Percentiles rank a stretch among this genome's conserved stretches.
Evolutionary conservation across 352 stramenopile genomes (phyloP).

Genomic region (Plasmopara viticola): DNA sequence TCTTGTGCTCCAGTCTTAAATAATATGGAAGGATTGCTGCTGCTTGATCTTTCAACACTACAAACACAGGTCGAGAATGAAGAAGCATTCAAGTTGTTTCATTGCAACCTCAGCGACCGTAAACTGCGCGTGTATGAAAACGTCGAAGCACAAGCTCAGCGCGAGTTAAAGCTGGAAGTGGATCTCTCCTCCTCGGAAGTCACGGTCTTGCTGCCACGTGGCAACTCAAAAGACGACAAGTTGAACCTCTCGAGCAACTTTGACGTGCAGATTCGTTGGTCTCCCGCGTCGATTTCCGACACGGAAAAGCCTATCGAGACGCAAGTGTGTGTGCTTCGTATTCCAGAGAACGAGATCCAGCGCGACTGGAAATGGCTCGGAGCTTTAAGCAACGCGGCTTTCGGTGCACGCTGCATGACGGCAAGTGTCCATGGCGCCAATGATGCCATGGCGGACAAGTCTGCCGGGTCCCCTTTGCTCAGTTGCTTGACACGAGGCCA

Average conservation of each 20-base stretch:
- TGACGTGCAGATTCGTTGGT: conserved; percentile 29
- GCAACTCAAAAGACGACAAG: conserved; percentile 2
- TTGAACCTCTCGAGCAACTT: conserved; percentile 7
- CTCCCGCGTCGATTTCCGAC: conserved; percentile 8
- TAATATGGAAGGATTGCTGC: conserved; percentile 26
- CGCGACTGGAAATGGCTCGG: conserved; percentile 62
- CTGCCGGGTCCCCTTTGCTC: conserved; percentile 29
- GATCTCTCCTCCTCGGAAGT: conserved; percentile 33
- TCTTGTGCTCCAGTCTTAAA: conserved; percentile 11
- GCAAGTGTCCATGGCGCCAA: conserved; percentile 5
- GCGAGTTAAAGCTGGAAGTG: conserved; percentile 27
- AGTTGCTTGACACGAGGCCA: conserved; percentile 59
- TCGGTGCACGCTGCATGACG: conserved; percentile 37
- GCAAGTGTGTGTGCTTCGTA: conserved; percentile 34
- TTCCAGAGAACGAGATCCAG: conserved; percentile 42
- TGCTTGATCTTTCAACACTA: conserved; percentile 19
- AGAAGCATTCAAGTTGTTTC: conserved; percentile 30
- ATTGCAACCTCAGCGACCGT: conserved; percentile 28
- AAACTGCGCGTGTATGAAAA: conserved; percentile 33
- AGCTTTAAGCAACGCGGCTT: conserved; percentile 47
- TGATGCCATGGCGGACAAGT: background rate
- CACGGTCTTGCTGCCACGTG: conserved; percentile 27
- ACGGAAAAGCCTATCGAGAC: background rate
- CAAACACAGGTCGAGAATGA: conserved; percentile 7
- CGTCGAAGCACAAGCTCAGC: conserved; percentile 2